phyloP scores from a whole-genome alignment of 495 filamentous ascomycete species.

The Monascus purpureus region DNA sequence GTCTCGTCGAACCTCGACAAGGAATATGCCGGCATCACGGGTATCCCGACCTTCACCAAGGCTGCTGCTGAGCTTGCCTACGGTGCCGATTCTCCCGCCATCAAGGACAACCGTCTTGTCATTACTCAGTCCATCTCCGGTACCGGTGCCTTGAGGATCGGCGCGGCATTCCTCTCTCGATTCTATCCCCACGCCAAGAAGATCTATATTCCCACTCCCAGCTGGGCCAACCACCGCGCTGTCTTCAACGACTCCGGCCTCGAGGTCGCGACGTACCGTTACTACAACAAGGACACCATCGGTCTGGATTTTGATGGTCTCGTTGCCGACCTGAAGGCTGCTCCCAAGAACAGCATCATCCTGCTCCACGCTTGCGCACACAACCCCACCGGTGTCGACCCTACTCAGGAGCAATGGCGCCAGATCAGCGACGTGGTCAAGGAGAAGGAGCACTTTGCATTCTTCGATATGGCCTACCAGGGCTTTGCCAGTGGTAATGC shows the following conservation, averaged over 20 bases:
- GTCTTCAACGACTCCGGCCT: conserved; percentile 90
- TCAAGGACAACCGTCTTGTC: conserved; percentile 66
- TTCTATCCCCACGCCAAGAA: conserved; percentile 84
- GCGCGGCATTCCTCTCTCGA: conserved; percentile 79
- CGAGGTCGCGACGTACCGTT: conserved; percentile 84
- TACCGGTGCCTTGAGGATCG: conserved; percentile 88
- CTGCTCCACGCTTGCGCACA: conserved; percentile 95
- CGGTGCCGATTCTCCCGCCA: conserved; percentile 57
- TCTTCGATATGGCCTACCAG: conserved; percentile 99
- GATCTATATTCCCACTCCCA: conserved; percentile 89
- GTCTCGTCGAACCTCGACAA: conserved; percentile 70
- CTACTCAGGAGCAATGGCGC: conserved; percentile 84
- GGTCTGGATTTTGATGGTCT: conserved; percentile 94
- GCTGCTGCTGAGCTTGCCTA: conserved; percentile 86
- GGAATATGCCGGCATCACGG: conserved; percentile 96
- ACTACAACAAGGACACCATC: conserved; percentile 98
- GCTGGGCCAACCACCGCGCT: conserved; percentile 96
- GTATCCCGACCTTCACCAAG: conserved; percentile 84
- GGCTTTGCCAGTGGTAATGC: conserved; percentile 92
- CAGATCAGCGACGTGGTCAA: conserved; percentile 83
- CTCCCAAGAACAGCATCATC: conserved; percentile 75
- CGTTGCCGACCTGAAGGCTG: conserved; percentile 77
- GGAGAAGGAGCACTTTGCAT: conserved; percentile 77
- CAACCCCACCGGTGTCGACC: conserved; percentile 97
- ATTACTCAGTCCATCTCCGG: conserved; percentile 98